Conservation (phyloP, 2,329 filamentous ascomycete genomes). For the Diaporthe sp. region DNA sequence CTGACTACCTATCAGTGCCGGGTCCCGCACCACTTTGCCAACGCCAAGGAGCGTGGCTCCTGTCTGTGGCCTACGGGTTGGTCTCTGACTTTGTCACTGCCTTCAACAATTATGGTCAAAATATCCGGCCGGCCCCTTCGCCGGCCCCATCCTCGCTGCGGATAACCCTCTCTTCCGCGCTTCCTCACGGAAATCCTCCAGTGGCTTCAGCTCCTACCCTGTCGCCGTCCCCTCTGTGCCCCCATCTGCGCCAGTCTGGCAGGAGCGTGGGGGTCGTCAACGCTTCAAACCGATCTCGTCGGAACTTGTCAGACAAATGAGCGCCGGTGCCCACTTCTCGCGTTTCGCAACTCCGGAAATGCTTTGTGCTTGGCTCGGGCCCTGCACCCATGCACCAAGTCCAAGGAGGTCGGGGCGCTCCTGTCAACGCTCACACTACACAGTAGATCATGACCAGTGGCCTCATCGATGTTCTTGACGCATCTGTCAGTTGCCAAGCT, state of each 20-base stretch:
- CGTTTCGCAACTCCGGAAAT: slow-evolving; percentile 35
- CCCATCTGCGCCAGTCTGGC: background rate
- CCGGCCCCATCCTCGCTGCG: slow-evolving; percentile 10
- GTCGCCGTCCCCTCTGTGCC: background rate
- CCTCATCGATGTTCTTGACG: background rate
- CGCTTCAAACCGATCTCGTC: slow-evolving; percentile 28
- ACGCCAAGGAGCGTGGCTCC: slow-evolving; percentile 17
- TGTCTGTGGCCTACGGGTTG: background rate
- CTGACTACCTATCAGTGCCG: background rate
- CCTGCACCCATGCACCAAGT: background rate
- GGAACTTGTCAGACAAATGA: slow-evolving; percentile 26
- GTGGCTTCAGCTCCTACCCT: background rate
- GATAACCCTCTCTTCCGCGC: slow-evolving; percentile 2
- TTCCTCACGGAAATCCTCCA: slow-evolving; percentile 7
- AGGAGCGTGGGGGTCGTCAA: slow-evolving; percentile 20
- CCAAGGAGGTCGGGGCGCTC: slow-evolving; percentile 13
- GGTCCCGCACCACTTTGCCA: slow-evolving; percentile 16
- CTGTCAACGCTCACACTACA: background rate
- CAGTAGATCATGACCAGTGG: background rate
- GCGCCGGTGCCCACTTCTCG: slow-evolving; percentile 34
- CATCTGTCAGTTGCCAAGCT: background rate
- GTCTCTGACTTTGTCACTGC: slow-evolving; percentile 1
- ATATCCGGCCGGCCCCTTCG: background rate
- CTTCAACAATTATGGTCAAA: slow-evolving; percentile 22
- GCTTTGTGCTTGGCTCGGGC: slow-evolving; percentile 25